phyloP scores from a whole-genome alignment of 2,329 filamentous ascomycete species.

The Ustulina deusta region DNA sequence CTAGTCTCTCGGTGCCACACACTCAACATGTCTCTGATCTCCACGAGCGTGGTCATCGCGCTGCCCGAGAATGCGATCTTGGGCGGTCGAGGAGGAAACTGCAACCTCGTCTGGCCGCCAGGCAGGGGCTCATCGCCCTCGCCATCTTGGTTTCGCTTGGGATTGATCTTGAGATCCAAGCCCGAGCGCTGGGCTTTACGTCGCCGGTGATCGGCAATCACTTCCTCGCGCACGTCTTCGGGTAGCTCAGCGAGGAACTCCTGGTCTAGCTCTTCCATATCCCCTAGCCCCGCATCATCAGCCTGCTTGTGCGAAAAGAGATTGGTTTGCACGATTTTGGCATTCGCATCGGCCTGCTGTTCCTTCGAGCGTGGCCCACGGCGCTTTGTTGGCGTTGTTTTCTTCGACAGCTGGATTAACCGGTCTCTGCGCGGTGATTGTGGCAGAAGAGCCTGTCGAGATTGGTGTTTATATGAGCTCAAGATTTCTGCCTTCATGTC shows the following conservation, averaged over 20 bases:
- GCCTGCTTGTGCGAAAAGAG: constrained; percentile 65
- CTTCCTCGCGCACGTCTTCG: constrained; percentile 80
- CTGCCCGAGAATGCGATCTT: constrained; percentile 61
- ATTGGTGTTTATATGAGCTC: constrained; percentile 70
- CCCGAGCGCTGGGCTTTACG: constrained; percentile 69
- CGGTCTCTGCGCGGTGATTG: constrained; percentile 70
- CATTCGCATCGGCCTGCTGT: constrained; percentile 65
- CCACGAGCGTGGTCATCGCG: constrained; percentile 58
- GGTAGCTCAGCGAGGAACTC: constrained; percentile 87
- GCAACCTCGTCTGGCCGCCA: constrained; percentile 58
- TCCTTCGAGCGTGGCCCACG: constrained; percentile 62
- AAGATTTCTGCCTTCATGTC: constrained; percentile 89
- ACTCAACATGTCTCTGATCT: constrained; percentile 79
- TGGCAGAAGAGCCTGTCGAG: constrained; percentile 53
- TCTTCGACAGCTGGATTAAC: constrained; percentile 62
- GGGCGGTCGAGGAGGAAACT: constrained; percentile 60
- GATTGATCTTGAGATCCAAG: constrained; percentile 57
- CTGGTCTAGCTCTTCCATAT: constrained; percentile 68
- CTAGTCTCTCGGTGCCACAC: constrained; percentile 81
- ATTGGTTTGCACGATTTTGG: constrained; percentile 78
- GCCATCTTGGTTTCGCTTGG: constrained; percentile 33
- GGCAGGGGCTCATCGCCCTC: constrained; percentile 37
- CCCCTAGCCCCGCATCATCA: constrained; percentile 48
- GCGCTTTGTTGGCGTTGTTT: constrained; percentile 75
- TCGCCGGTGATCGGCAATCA: constrained; percentile 79